Evolutionary conservation across 805 yeast genomes (phyloP).

Genomic region (Cyberlindnera petersonii): DNA sequence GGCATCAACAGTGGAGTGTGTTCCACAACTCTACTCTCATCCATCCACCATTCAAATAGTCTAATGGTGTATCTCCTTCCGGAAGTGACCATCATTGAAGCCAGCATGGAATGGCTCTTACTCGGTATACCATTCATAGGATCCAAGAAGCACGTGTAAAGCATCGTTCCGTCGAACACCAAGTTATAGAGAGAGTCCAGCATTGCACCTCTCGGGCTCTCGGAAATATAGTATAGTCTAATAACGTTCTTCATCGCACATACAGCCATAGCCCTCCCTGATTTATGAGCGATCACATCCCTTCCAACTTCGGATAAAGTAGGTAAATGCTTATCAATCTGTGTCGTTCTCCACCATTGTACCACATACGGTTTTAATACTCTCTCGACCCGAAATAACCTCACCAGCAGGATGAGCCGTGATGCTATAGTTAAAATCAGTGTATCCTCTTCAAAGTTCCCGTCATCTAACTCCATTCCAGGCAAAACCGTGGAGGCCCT

Average conservation of each 20-base stretch:
- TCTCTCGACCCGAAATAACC: slow-evolving; percentile 29
- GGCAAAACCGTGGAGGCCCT: slow-evolving; percentile 17
- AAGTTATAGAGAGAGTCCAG: slow-evolving; percentile 38
- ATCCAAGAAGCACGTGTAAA: slow-evolving; percentile 41
- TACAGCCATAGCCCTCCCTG: slow-evolving; percentile 38
- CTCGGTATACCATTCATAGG: slow-evolving; percentile 26
- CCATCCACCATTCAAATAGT: slow-evolving; percentile 39
- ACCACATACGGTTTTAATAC: slow-evolving; percentile 39
- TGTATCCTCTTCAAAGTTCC: slow-evolving; percentile 31
- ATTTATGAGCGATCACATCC: slow-evolving; percentile 33
- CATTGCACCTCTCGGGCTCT: slow-evolving; percentile 36
- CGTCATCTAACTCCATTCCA: slow-evolving; percentile 15
- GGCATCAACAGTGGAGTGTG: slow-evolving; percentile 39
- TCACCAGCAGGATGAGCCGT: slow-evolving; percentile 36
- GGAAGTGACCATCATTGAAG: slow-evolving; percentile 36
- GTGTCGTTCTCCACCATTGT: slow-evolving; percentile 44
- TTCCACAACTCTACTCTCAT: slow-evolving; percentile 32
- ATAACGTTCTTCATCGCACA: slow-evolving; percentile 35
- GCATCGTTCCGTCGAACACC: slow-evolving; percentile 37
- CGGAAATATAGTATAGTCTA: slow-evolving; percentile 36
- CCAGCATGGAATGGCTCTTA: slow-evolving; percentile 32
- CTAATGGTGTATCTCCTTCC: slow-evolving; percentile 35
- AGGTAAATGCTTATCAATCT: slow-evolving; percentile 14
- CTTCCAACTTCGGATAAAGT: slow-evolving; percentile 24
- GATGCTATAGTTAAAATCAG: slow-evolving; percentile 37